phyloP scores from a whole-genome alignment of 2,329 filamentous ascomycete species.

The Colletotrichum viniferum region DNA sequence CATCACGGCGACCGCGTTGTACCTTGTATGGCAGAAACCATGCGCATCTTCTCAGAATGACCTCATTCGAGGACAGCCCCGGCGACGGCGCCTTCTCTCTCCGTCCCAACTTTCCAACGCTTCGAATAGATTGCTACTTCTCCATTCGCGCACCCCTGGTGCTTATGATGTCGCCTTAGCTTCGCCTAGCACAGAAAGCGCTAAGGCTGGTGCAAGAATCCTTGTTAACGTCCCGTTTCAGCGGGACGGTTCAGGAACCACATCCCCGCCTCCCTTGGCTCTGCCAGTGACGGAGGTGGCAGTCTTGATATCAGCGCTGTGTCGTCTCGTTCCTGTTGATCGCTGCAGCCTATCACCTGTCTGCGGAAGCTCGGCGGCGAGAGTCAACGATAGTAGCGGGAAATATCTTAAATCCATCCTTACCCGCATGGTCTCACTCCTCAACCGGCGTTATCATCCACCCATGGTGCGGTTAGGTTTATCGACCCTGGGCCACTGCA shows the following conservation, averaged over 20 bases:
- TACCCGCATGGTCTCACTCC: neutral
- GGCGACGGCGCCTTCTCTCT: neutral
- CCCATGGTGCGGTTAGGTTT: neutral
- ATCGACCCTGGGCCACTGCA: neutral
- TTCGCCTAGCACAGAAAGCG: neutral
- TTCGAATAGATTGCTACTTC: constrained; percentile 19
- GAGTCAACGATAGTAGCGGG: neutral
- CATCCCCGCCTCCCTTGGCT: neutral
- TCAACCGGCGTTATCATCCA: neutral
- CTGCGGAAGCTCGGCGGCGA: neutral
- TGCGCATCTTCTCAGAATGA: constrained; percentile 1
- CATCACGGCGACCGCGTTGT: neutral
- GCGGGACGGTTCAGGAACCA: constrained; percentile 17
- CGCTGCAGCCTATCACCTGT: neutral
- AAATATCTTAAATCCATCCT: neutral
- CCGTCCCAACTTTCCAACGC: constrained; percentile 20
- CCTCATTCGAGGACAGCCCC: neutral
- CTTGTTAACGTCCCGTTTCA: constrained; percentile 12
- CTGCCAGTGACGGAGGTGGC: neutral
- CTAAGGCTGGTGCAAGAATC: constrained; percentile 6
- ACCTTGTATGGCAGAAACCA: constrained; percentile 1
- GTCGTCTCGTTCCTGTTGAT: neutral
- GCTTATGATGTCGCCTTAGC: neutral
- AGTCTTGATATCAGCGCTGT: neutral
- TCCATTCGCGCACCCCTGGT: neutral